Evolutionary conservation across 306 rosid genomes (phyloP), one percentile per base, ranked within the genome.

Genomic region (Vigna mungo): DNA sequence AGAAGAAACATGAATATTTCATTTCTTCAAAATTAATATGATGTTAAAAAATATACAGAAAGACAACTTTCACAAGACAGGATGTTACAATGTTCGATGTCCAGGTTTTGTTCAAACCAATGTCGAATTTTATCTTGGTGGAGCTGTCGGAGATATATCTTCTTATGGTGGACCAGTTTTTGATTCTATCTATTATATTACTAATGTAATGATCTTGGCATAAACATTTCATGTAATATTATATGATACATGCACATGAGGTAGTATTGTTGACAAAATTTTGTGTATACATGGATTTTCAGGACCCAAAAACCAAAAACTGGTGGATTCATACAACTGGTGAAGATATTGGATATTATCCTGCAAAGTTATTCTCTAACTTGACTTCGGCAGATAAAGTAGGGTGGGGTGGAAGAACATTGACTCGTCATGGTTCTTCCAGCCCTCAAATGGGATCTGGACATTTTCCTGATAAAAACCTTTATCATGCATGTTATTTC

Each of bases 151-250:
- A 1, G 0, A 11, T 3, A 49, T 25, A 71, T 79, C 83, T 25
- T 0, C 6, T 0, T 72, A 71, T 27, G 73, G 30, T 16, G 73
- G 67, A 2, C 0, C 0, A 0, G 12, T 36, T 5, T 0, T 0
- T 27, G 60, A 17, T 17, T 0, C 39, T n/a, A 0, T 32, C 0
- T 0, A 52, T 11, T 49, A 72, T 51, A 23, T 79, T 39, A 0
- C 17, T 0, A 59, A 52, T 78, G 83, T 79, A 0, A 71, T 25
- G n/a, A 4, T 21, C 16, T 4, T 10, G n/a, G 9, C 1, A 58
- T 58, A 32, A 13, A 58, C 7, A 2, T 56, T 56, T 58, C 7
- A 12, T 4, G 12, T 37, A 37, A 37, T 37, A 37, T 37, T 37
- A 7, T 6, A 7, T 37, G 43, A 7, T 37, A 32, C 2, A 5